Conservation (phyloP, 305 asterid genomes). For the Solanum hybrid region DNA sequence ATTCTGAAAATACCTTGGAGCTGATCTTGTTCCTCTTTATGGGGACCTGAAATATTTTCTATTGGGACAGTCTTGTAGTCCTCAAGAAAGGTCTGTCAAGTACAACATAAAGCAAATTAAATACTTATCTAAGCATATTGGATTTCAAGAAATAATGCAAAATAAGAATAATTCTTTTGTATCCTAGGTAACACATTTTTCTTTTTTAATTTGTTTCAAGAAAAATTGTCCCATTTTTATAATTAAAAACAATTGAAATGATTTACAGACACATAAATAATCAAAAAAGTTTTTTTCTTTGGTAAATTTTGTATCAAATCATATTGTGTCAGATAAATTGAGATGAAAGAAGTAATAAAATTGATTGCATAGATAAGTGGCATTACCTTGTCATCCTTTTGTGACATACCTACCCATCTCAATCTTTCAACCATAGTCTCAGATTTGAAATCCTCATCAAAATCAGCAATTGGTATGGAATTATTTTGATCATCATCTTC, state of each 20-base stretch:
- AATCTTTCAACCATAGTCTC: conserved; percentile 41
- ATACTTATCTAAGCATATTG: no score
- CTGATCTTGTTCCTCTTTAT: conserved; percentile 33
- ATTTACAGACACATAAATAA: neutral
- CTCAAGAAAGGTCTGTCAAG: conserved; percentile 46
- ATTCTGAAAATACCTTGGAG: conserved; percentile 44
- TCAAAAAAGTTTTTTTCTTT: neutral
- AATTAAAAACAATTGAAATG: neutral
- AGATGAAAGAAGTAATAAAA: neutral
- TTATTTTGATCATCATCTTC: conserved; percentile 22
- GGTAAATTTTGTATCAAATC: neutral
- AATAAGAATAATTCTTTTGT: neutral
- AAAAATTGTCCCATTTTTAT: neutral
- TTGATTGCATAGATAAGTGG: neutral
- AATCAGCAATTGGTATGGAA: conserved; percentile 39
- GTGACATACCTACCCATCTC: conserved; percentile 57
- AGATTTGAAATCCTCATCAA: conserved; percentile 29
- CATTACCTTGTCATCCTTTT: conserved; percentile 57
- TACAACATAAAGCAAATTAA: neutral
- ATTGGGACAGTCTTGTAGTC: conserved; percentile 63
- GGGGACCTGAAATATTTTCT: conserved; percentile 39
- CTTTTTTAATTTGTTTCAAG: neutral
- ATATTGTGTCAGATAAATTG: neutral
- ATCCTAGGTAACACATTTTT: neutral
- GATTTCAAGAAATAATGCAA: neutral